These are phyloP conservation scores for Paraconiothyrium brasiliense DNA, from an alignment of 2,329 filamentous ascomycete species.

Conservation along the genomic window DNA sequence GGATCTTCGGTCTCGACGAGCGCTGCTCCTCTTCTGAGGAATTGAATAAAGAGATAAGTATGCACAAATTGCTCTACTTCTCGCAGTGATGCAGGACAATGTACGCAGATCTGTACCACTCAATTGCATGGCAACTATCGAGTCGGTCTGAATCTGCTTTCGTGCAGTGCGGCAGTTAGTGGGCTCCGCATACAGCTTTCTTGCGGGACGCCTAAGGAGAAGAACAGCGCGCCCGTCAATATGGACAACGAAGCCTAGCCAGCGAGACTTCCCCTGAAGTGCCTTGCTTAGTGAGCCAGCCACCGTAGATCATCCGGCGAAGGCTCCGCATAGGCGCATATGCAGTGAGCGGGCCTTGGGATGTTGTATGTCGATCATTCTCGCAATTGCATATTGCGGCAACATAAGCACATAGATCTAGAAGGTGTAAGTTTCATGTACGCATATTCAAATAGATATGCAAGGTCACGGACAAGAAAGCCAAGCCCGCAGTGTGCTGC, in stretches of 20 bases:
- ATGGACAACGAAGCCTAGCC: not conserved
- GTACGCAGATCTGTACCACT: not conserved
- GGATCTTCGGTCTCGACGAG: too few relatives aligned
- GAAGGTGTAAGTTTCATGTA: not conserved
- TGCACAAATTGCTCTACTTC: not conserved
- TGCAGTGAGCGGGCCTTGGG: slow-evolving; percentile 14
- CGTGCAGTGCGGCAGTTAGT: not conserved
- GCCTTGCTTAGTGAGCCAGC: not conserved
- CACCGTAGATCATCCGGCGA: slow-evolving; percentile 13
- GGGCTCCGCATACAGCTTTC: not conserved
- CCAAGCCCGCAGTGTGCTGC: slow-evolving; percentile 21
- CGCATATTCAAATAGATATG: not conserved
- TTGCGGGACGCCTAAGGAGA: not conserved
- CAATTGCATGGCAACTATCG: slow-evolving; percentile 1
- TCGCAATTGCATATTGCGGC: slow-evolving; percentile 8
- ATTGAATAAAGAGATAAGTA: too few relatives aligned
- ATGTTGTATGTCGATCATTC: slow-evolving; percentile 20
- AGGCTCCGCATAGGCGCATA: slow-evolving; percentile 22
- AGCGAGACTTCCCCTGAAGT: not conserved
- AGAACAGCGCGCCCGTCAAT: not conserved
- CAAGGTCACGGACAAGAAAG: slow-evolving; percentile 20
- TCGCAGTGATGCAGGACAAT: not conserved
- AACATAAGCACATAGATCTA: slow-evolving; percentile 10
- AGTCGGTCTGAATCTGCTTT: not conserved
- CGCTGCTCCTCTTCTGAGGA: too few relatives aligned